Base-by-base conservation (phyloP, 768 basidiomycete genomes). In the Rubroboletus satanas region DNA sequence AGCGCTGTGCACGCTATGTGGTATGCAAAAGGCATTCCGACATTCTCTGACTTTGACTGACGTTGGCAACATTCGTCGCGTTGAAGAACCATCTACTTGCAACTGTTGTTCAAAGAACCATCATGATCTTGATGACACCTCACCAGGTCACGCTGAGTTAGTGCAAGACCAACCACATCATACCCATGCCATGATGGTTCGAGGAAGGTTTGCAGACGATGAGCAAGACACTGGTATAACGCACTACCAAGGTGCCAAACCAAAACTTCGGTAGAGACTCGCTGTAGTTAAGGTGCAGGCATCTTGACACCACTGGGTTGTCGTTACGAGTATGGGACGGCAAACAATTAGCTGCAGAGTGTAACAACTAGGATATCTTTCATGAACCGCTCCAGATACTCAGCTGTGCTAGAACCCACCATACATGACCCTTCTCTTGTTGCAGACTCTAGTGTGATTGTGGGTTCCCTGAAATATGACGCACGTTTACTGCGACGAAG, bases 401-500 rank as follows among this genome's bases (percentile, higher is more conserved):
- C 15, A 21, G 1, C 1, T 35, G 45, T 38, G 41, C 15, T 36
- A 28, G 18, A 28, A 57, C 62, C 46, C 37, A 64, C 62, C 31
- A 31, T 36, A 26, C n/a, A 43, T 8, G 10, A 49, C 29, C 11
- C 11, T 17, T 7, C n/a, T 44, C 17, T 3, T 6, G 33, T 35
- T 12, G n/a, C 10, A 54, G 9, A 21, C 10, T 41, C 57, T 62
- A 55, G 18, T 49, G 41, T 38, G 49, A 23, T 23, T 54, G 45
- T n/a, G 45, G 8, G 18, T 66, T 57, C 57, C 58, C 55, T 70
- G 68, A 67, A 67, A 79, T 57, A 57, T 77, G 65, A 21, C 79
- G 79, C 38, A 84, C 83, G 63, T 95, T 95, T 57, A 96, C 91
- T 33, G 90, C 87, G 48, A 98, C 76, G 64, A 96, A 83, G 74